Base-by-base conservation (phyloP, 2,329 filamentous ascomycete species). In the Madurella fahalii region DNA sequence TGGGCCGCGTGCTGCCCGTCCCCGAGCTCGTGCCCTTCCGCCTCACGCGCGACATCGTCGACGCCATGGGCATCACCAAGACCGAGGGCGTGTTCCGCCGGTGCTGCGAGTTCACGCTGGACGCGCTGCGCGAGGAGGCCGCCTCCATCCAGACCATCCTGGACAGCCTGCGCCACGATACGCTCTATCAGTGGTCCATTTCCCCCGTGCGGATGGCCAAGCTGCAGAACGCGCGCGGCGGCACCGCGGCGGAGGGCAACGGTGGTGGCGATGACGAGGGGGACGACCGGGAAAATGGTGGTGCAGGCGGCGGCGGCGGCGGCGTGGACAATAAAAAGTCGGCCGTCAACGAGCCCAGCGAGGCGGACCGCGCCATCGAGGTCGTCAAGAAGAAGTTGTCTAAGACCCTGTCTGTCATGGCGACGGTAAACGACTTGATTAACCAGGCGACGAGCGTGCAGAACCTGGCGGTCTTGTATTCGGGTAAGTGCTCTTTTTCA, bases 71-170 rank as follows among this genome's bases (percentile, higher is more conserved):
- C 30, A 87, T 95, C 62, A 95, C 90, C 2, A 90, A 89, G 65
- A 95, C 92, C 0, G 95, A 99, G 70, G 94, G 94, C 3, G 91
- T 97, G 0, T 99, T 97, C 75, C 84, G 94, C 8, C 84, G 95
- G n/a, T 97, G 93, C 72, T 99, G 94, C 70, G 95, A 99, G 69
- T 97, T 97, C 69, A 97, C 92, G 0, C 82, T 99, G 32, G 91
- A 96, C 58, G 92, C 95, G 1, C 77, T 99, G 37, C 86, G 94
- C n/a, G 89, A 95, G 64, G 94, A 99, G 69, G 89, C 89, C 12
- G 95, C 96, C 68, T 92, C 88, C 43, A 99, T 99, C 74, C 97
- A 96, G 92, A 97, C 94, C 0, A 91, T 99, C 50, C 83, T 99
- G 17, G 95, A 99, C 67, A 95, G 99, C 18, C 76, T 99, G 56